Evolutionary conservation across 768 basidiomycete species (phyloP), one percentile per base, ranked within the genome.

Genomic region (Leucosporidium creatinivorum): DNA sequence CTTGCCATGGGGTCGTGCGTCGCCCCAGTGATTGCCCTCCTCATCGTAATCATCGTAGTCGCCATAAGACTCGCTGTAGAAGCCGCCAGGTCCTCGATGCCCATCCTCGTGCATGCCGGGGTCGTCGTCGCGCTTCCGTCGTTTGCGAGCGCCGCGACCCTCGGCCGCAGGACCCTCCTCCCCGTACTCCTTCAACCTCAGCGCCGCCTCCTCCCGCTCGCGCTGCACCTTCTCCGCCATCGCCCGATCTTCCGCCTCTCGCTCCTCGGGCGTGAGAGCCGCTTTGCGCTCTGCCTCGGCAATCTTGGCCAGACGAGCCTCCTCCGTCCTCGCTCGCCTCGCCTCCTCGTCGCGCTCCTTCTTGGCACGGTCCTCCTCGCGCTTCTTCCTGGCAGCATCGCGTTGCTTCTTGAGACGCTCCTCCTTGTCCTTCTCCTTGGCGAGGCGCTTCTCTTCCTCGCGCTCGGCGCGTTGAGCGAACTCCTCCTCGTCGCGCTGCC

Each of bases 371-470:
- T 72, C 70, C 61, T 72, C 70, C 48, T 72, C 67, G 47, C 70
- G 58, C 62, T 61, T 69, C 65, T 59, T 61, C 56, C 62, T 57
- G 21, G 70, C 67, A 17, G 67, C 67, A 30, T 72, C 70, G 48
- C 70, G 59, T 55, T 72, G 70, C 52, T 67, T 66, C 57, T 61
- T 65, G 21, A 72, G 56, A 33, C 67, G 50, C 62, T 68, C 70
- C 59, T 72, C 70, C 65, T 66, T 68, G 48, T 68, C 70, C 36
- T 36, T 30, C 18, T 63, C 70, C 44, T 62, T 64, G 28, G 26
- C 21, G 17, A 12, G 3, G 28, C 59, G 55, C 59, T 63, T 58
- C 51, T 61, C 62, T 23, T 69, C 65, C 57, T 67, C 66, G 19
- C 18, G 25, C 3, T 44, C 39, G 17, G 49, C 49, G 21, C 63